phyloP scores from a whole-genome alignment of 2,329 filamentous ascomycete species.

The Talaromyces verruculosus region DNA sequence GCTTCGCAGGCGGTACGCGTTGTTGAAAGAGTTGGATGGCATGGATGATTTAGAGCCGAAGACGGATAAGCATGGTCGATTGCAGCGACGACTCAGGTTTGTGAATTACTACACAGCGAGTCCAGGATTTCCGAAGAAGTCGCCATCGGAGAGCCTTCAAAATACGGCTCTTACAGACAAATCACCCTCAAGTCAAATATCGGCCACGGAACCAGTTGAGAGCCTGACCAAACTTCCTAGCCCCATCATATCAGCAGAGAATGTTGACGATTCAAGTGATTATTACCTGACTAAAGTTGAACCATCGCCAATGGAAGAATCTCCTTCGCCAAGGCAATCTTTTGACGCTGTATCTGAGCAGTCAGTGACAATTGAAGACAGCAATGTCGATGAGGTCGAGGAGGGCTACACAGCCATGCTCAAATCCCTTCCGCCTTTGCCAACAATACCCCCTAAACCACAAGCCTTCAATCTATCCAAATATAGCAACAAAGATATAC shows the following conservation, averaged over 20 bases:
- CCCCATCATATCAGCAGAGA: not conserved
- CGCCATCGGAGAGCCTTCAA: not conserved
- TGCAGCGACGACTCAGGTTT: slow-evolving; percentile 63
- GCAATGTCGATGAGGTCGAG: not conserved
- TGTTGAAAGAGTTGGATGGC: slow-evolving; percentile 70
- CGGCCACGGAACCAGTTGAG: not conserved
- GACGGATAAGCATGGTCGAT: slow-evolving; percentile 32
- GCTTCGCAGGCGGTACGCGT: slow-evolving; percentile 68
- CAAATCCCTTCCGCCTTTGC: slow-evolving; percentile 47
- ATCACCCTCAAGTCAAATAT: not conserved
- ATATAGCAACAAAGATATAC: slow-evolving; percentile 63
- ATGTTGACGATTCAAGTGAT: not conserved
- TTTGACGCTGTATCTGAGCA: not conserved
- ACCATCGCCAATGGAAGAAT: slow-evolving; percentile 11
- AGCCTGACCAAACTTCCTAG: slow-evolving; percentile 11
- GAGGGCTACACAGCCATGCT: slow-evolving; percentile 13
- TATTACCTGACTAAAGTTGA: slow-evolving; percentile 11
- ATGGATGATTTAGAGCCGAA: slow-evolving; percentile 55
- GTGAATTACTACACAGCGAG: slow-evolving; percentile 91
- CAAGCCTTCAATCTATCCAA: slow-evolving; percentile 57
- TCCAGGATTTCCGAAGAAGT: slow-evolving; percentile 53
- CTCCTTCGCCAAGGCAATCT: slow-evolving; percentile 11
- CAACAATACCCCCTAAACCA: slow-evolving; percentile 56
- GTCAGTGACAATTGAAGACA: not conserved
- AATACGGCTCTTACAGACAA: not conserved